Base-by-base conservation (phyloP, 2,329 filamentous ascomycete genomes). In the Penicillium sumatraense region DNA sequence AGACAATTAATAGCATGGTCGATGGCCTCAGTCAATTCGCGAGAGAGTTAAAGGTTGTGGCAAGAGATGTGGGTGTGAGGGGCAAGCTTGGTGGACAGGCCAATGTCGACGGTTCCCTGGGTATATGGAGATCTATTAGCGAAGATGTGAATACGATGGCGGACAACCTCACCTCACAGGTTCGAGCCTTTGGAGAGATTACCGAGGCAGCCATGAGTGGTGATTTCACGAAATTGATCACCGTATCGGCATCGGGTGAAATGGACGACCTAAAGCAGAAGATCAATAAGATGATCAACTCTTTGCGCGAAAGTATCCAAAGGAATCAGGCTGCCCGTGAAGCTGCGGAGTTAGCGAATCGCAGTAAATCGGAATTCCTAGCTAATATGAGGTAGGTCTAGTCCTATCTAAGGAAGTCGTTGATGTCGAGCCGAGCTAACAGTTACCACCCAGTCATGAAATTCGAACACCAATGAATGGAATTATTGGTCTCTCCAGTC, bases 1-100 rank as follows among this genome's bases (percentile, higher is more conserved):
- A 95, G 71, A 97, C 93, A 44, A 96, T 96, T 78, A 96, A 96
- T 73, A 93, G 96, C 83, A 96, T 96, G 93, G 93, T 97, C 58
- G 91, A 92, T 68, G 86, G 93, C 55, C 78, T 97, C 46, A 93
- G 93, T 53, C 91, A 92, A 62, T 97, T 96, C 85, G 96, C 92
- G 55, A 90, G 95, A 64, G 92, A 96, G 68, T 89, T 97, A 61
- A 93, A 96, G 76, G 84, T 91, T 59, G 93, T 97, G 20, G 93
- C 93, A 55, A 91, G 93, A 69, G 93, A 97, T 70, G 93, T 97
- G 61, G 93, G 93, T 62, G 93, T 96, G 49, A 92, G 96, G 68
- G 93, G 93, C 58, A 96, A 96, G 79, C 96, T 97, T 88, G 93
- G 93, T 64, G 93, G 92, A n/a, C 93, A 97, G 72, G 93, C 93